A percentile compares a stretch with the other conserved stretches of the same genome.
Evolutionary conservation across 2,329 filamentous ascomycete species (phyloP).

Genomic region (Stemphylium vesicarium): DNA sequence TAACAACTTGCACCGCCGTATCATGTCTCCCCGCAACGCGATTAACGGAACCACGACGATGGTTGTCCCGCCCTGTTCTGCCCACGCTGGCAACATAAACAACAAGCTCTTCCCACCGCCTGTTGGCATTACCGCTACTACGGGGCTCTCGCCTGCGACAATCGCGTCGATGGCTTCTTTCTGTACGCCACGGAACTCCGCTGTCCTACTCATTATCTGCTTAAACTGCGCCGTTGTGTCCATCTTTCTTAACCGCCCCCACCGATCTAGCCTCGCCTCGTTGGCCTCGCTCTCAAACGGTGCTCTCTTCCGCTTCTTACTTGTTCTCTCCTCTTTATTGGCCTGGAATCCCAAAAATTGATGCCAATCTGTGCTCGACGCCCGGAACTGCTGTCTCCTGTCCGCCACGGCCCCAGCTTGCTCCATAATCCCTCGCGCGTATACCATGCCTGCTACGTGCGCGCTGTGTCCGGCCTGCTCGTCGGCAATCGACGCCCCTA

Average conservation of each 20-base stretch:
- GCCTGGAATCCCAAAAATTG: constrained; percentile 21
- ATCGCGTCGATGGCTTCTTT: constrained; percentile 27
- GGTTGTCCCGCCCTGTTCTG: constrained; percentile 17
- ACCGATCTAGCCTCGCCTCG: constrained; percentile 5
- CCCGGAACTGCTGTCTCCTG: constrained; percentile 15
- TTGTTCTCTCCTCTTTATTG: neutral
- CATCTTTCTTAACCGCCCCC: constrained; percentile 9
- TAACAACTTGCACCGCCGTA: constrained; percentile 15
- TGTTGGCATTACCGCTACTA: constrained; percentile 29
- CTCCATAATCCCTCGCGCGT: neutral
- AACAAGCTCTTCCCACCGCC: constrained; percentile 35
- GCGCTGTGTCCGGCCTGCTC: neutral
- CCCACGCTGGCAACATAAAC: constrained; percentile 34
- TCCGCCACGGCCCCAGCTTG: neutral
- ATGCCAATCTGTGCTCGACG: constrained; percentile 23
- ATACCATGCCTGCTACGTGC: neutral
- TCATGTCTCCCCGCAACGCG: constrained; percentile 28
- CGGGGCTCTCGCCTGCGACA: constrained; percentile 20
- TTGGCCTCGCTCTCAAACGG: constrained; percentile 16
- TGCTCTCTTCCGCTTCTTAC: constrained; percentile 10
- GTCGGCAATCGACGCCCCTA: neutral
- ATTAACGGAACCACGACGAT: constrained; percentile 33
- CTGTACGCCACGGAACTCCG: constrained; percentile 24
- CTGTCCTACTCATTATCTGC: constrained; percentile 15
- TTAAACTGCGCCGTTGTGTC: constrained; percentile 10